These are phyloP conservation scores for Medicago arabica DNA, from an alignment of 306 rosid genomes.

Conservation along the genomic window DNA sequence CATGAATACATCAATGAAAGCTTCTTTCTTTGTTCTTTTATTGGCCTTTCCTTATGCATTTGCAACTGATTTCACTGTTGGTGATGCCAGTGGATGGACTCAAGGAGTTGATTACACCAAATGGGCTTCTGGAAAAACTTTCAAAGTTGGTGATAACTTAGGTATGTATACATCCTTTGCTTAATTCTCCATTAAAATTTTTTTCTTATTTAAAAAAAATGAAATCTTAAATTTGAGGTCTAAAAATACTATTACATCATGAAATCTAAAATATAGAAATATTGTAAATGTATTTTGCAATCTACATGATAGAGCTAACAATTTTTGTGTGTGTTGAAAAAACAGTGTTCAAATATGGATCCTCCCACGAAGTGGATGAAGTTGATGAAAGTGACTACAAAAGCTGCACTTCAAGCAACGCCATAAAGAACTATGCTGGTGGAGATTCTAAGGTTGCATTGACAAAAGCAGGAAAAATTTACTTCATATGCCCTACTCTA, in stretches of 20 bases:
- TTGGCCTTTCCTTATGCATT: slow-evolving; percentile 54
- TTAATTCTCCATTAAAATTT: background rate
- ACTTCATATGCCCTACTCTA: slow-evolving; percentile 58
- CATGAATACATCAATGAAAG: slow-evolving; percentile 56
- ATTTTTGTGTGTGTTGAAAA: background rate
- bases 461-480: slow-evolving; percentile 34
- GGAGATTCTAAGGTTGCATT: slow-evolving; percentile 55
- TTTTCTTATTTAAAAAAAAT: background rate
- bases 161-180: slow-evolving; percentile 44
- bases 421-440: slow-evolving; percentile 12
- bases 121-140: slow-evolving; percentile 61
- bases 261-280: too few relatives aligned
- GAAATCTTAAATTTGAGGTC: too few relatives aligned
- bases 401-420: slow-evolving; percentile 50
- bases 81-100: slow-evolving; percentile 54
- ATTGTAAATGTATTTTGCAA: background rate
- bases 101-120: slow-evolving; percentile 15
- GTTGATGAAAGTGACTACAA: slow-evolving; percentile 46
- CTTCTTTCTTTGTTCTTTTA: slow-evolving; percentile 56
- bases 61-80: slow-evolving; percentile 58
- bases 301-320: background rate
- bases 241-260: too few relatives aligned
- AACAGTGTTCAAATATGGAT: slow-evolving; percentile 63
- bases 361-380: slow-evolving; percentile 50
- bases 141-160: slow-evolving; percentile 66